A percentile compares a stretch with the other conserved stretches of the same genome.
Conservation (phyloP, 176 grass and related monocot species). For the Oropetium thomaeum region DNA sequence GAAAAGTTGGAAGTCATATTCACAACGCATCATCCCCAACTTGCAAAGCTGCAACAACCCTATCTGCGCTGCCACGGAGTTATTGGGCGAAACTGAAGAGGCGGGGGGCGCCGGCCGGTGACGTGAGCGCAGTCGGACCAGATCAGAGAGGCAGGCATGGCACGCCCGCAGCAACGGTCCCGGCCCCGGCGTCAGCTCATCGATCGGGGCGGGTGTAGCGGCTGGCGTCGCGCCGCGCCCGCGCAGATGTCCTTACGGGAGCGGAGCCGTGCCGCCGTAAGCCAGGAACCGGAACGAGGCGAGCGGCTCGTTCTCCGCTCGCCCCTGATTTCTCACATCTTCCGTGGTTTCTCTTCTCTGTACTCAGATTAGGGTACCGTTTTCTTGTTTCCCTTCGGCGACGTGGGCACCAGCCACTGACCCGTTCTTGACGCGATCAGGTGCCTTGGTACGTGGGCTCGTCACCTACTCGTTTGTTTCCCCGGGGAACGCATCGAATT, state of each 20-base stretch:
- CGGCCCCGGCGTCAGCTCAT: conserved; percentile 17
- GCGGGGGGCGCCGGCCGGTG: background rate
- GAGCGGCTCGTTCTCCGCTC: no score
- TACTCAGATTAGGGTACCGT: no score
- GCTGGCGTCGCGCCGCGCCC: no score
- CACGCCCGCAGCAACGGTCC: background rate
- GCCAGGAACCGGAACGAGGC: no score
- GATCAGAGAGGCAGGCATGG: background rate
- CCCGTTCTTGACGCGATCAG: background rate
- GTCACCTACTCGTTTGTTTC: background rate
- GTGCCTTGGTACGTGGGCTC: background rate
- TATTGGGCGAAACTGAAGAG: background rate
- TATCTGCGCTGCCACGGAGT: background rate
- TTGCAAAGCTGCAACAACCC: background rate
- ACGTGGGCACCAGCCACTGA: background rate
- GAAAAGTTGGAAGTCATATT: background rate
- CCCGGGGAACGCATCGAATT: background rate
- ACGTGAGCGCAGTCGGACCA: background rate
- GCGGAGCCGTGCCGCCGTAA: no score
- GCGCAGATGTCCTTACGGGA: background rate
- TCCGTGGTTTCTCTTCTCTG: background rate
- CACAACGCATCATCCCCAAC: background rate
- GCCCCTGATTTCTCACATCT: no score
- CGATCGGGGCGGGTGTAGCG: no score
- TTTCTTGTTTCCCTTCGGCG: no score